Evolutionary conservation across 345 rosid species (phyloP).

Genomic region (Linum tenue): DNA sequence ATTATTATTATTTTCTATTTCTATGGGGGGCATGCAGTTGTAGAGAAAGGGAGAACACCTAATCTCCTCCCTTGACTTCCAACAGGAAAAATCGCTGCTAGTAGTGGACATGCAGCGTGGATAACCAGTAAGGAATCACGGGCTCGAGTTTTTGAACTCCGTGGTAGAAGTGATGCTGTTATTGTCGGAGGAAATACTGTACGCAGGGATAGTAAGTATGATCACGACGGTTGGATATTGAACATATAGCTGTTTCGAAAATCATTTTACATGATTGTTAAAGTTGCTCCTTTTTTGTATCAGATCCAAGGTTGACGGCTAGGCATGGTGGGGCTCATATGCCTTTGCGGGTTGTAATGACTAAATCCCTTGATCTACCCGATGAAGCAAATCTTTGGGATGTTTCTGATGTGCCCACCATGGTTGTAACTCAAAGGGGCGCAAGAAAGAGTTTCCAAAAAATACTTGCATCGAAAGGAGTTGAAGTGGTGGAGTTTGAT

Average conservation of each 20-base stretch:
- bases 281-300: slow-evolving; percentile 11
- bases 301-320: slow-evolving; percentile 83
- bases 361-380: slow-evolving; percentile 78
- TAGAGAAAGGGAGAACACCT: no score
- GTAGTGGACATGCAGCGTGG: slow-evolving; percentile 92
- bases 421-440: slow-evolving; percentile 86
- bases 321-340: slow-evolving; percentile 85
- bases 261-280: neutral
- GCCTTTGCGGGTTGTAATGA: slow-evolving; percentile 77
- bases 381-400: slow-evolving; percentile 89
- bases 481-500: slow-evolving; percentile 94
- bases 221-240: neutral
- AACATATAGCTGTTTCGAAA: neutral
- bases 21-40: no score
- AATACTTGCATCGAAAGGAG: slow-evolving; percentile 71
- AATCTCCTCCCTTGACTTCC: slow-evolving; percentile 15
- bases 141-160: slow-evolving; percentile 64
- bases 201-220: slow-evolving; percentile 65
- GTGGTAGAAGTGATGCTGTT: slow-evolving; percentile 85
- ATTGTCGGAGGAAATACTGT: slow-evolving; percentile 90
- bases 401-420: slow-evolving; percentile 64
- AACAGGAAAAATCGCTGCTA: slow-evolving; percentile 87
- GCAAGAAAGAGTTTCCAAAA: slow-evolving; percentile 83
- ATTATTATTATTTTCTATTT: neutral
- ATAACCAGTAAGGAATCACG: slow-evolving; percentile 81